Percentiles rank a stretch among this genome's conserved stretches.
These are phyloP conservation scores for Ambrosia trifida DNA, from an alignment of 129 eudicot genomes.

Conservation along the genomic window DNA sequence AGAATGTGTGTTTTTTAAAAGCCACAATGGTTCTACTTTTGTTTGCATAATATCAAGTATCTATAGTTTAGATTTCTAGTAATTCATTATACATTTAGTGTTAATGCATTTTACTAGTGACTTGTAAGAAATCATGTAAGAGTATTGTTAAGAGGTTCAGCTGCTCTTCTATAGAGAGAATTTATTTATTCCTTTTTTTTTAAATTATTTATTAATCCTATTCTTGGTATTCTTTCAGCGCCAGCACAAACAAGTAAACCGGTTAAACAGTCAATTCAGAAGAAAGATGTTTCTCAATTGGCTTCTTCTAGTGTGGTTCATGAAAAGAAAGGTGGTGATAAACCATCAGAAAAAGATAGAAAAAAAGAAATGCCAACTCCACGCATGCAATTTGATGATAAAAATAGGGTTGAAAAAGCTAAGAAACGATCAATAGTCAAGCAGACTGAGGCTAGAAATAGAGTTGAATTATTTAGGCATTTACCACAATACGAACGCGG, in stretches of 20 bases:
- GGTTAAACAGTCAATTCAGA: slow-evolving; percentile 44
- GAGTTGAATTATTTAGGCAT: slow-evolving; percentile 84
- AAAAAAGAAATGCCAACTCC: slow-evolving; percentile 86
- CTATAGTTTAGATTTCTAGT: background rate
- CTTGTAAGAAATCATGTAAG: slow-evolving; percentile 12
- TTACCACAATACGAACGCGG: slow-evolving; percentile 93
- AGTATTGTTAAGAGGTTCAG: slow-evolving; percentile 8
- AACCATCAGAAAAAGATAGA: slow-evolving; percentile 69
- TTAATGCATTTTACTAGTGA: background rate
- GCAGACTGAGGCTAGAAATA: slow-evolving; percentile 77
- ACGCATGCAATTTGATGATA: slow-evolving; percentile 95
- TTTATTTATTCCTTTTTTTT: slow-evolving; percentile 3
- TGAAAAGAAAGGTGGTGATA: slow-evolving; percentile 73
- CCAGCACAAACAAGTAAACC: slow-evolving; percentile 44
- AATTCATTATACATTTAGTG: slow-evolving; percentile 1
- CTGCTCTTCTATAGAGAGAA: background rate
- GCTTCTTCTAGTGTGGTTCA: slow-evolving; percentile 45
- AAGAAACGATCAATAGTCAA: slow-evolving; percentile 77
- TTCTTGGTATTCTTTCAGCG: slow-evolving; percentile 27
- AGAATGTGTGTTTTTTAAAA: background rate
- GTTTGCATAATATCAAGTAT: background rate
- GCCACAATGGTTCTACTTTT: background rate
- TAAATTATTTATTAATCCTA: background rate
- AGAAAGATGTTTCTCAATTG: slow-evolving; percentile 49
- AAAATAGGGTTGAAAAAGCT: slow-evolving; percentile 84